A percentile compares a stretch with the other conserved stretches of the same genome.
Conservation (phyloP, 2,329 filamentous ascomycete genomes). For the Xylaria sp. region DNA sequence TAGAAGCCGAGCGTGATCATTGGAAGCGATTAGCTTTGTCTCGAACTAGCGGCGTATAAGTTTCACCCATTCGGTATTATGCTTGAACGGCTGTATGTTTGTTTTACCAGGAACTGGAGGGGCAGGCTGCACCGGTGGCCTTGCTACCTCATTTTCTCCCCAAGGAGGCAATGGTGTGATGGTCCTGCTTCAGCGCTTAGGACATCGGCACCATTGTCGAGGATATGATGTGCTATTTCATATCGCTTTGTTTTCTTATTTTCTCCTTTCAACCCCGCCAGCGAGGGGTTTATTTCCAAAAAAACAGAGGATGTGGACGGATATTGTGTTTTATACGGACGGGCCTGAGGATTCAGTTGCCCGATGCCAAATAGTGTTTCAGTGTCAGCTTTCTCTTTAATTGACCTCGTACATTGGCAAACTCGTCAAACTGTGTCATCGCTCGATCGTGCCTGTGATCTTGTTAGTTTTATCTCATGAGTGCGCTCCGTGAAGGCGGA, state of each 20-base stretch:
- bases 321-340: neutral
- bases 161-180: slow-evolving; percentile 25
- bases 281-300: neutral
- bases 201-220: slow-evolving; percentile 24
- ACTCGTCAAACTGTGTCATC: too few relatives aligned
- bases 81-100: slow-evolving; percentile 27
- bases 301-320: neutral
- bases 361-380: neutral
- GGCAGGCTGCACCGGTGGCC: slow-evolving; percentile 22
- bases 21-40: slow-evolving; percentile 55
- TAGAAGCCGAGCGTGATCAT: slow-evolving; percentile 61
- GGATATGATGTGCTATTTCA: slow-evolving; percentile 22
- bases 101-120: slow-evolving; percentile 34
- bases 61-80: slow-evolving; percentile 24
- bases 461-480: too few relatives aligned
- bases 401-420: neutral
- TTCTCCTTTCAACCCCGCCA: neutral
- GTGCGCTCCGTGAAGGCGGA: too few relatives aligned
- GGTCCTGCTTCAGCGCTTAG: slow-evolving; percentile 24
- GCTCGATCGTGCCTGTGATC: too few relatives aligned
- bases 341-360: neutral
- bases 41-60: slow-evolving; percentile 26
- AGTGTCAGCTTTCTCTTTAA: neutral
- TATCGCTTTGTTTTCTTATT: slow-evolving; percentile 19
- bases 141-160: slow-evolving; percentile 21